phyloP scores from a whole-genome alignment of 2,329 filamentous ascomycete genomes.

The Cytospora mali region DNA sequence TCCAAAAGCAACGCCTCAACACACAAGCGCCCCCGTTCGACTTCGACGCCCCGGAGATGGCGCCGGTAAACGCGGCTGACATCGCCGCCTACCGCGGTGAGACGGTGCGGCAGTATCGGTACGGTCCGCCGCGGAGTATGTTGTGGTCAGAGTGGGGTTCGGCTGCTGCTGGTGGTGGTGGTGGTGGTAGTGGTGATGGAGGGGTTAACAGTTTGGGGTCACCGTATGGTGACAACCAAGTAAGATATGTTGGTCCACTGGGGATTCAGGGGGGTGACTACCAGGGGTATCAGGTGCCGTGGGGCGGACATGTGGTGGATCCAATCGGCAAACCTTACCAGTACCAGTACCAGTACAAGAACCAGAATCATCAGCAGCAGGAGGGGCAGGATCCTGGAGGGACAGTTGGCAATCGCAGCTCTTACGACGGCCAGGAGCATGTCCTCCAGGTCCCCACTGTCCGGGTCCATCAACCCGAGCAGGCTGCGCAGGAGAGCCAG shows the following conservation, averaged over 20 bases:
- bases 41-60: slow-evolving; percentile 14
- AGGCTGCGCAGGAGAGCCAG: not conserved
- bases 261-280: not conserved
- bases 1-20: not conserved
- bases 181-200: no score
- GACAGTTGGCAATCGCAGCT: not conserved
- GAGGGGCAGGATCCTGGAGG: not conserved
- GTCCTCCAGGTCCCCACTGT: not conserved
- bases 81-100: not conserved
- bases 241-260: not conserved
- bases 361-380: not conserved
- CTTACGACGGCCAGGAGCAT: not conserved
- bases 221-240: not conserved
- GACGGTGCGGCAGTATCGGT: slow-evolving; percentile 1
- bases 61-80: slow-evolving; percentile 13
- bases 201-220: not conserved
- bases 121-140: not conserved
- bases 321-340: not conserved
- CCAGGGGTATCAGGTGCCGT: not conserved
- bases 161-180: no score
- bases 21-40: slow-evolving; percentile 5
- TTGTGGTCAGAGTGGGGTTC: slow-evolving; percentile 10
- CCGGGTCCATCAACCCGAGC: slow-evolving; percentile 4
- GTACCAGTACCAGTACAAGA: not conserved
- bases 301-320: not conserved